Conservation (phyloP, 345 rosid genomes). For the Raphanus raphanistrum region DNA sequence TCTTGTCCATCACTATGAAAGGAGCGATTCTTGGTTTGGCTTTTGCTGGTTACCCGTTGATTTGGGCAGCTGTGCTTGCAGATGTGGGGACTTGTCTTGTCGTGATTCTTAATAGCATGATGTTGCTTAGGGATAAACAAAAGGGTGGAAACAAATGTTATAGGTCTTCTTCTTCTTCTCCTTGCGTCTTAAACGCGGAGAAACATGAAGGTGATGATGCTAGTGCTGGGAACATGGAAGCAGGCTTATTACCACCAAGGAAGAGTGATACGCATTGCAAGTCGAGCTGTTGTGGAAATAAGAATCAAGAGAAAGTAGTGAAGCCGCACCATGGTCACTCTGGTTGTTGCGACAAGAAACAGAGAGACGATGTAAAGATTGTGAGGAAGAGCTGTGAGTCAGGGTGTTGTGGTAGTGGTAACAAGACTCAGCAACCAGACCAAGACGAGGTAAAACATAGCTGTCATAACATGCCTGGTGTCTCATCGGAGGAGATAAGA, state of each 20-base stretch:
- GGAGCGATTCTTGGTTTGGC: conserved; percentile 67
- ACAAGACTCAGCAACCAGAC: conserved; percentile 23
- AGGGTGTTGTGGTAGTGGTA: conserved; percentile 27
- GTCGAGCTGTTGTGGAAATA: conserved; percentile 33
- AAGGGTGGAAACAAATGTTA: conserved; percentile 20
- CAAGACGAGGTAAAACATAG: conserved; percentile 16
- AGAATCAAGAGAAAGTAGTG: conserved; percentile 22
- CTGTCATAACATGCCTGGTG: conserved; percentile 22
- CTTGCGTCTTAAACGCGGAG: background rate
- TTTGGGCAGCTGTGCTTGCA: conserved; percentile 91
- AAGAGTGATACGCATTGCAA: conserved; percentile 28
- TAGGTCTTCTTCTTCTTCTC: conserved; percentile 1
- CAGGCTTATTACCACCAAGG: conserved; percentile 19
- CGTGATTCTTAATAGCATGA: conserved; percentile 84
- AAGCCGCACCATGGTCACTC: conserved; percentile 26
- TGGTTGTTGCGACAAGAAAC: conserved; percentile 38
- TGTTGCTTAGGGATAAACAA: conserved; percentile 45
- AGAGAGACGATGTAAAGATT: conserved; percentile 17
- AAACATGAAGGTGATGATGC: conserved; percentile 19
- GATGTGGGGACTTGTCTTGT: conserved; percentile 88
- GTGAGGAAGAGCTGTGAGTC: conserved; percentile 25
- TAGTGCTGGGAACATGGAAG: conserved; percentile 25
- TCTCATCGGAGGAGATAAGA: conserved; percentile 3
- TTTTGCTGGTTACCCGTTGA: conserved; percentile 72
- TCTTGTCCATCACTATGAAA: conserved; percentile 62